Conservation (phyloP, 1,284 basidiomycete species). For the Meira miltonrushii region DNA sequence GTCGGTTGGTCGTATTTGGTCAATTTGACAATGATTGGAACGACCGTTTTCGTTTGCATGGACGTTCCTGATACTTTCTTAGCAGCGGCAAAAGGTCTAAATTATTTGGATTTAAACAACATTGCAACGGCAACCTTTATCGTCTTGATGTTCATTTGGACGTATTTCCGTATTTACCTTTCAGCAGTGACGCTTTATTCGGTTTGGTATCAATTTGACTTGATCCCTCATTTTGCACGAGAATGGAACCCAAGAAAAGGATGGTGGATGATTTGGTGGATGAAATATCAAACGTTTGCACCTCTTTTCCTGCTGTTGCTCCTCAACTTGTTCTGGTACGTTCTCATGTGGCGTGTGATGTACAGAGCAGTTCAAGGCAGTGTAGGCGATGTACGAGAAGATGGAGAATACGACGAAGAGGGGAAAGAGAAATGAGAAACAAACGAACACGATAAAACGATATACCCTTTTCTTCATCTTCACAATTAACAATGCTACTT, state of each 20-base stretch:
- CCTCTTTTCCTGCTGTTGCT: conserved; percentile 47
- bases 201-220: conserved; percentile 73
- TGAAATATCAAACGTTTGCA: conserved; percentile 39
- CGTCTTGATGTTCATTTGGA: conserved; percentile 47
- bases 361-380: conserved; percentile 32
- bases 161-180: conserved; percentile 89
- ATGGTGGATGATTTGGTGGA: conserved; percentile 48
- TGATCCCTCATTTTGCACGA: conserved; percentile 59
- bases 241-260: conserved; percentile 44
- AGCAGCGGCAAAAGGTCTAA: conserved; percentile 52
- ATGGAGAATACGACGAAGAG: conserved; percentile 39
- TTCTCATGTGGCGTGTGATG: conserved; percentile 48
- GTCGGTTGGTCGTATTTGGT: conserved; percentile 62
- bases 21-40: conserved; percentile 74
- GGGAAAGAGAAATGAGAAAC: conserved; percentile 6
- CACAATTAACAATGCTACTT: too few species aligned
- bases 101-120: conserved; percentile 45
- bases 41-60: conserved; percentile 92
- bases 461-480: too few species aligned
- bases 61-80: conserved; percentile 87
- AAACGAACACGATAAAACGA: too few species aligned
- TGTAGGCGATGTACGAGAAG: conserved; percentile 40
- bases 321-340: conserved; percentile 50
- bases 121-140: conserved; percentile 34
- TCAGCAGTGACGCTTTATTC: conserved; percentile 83